A percentile compares a stretch with the other conserved stretches of the same genome.
These are phyloP conservation scores for Cupressus sempervirens DNA, from an alignment of 75 land plant genomes.

Conservation along the genomic window DNA sequence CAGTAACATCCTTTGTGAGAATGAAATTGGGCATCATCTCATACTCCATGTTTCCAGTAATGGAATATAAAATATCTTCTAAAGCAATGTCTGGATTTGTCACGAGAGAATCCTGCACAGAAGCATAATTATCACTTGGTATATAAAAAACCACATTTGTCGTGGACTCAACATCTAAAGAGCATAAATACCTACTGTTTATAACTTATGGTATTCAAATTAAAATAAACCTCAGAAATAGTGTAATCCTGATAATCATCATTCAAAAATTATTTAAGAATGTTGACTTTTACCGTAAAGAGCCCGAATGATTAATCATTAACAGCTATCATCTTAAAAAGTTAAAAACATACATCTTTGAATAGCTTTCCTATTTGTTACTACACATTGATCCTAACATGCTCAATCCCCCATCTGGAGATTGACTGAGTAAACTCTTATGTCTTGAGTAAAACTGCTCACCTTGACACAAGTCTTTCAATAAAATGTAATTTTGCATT, in stretches of 20 bases:
- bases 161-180: neutral
- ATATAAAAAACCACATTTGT: neutral
- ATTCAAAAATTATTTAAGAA: neutral
- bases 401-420: neutral
- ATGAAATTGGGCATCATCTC: constrained; percentile 52
- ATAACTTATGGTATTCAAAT: neutral
- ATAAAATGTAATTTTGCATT: neutral
- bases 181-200: neutral
- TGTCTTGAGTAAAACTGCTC: neutral
- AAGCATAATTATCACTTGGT: neutral
- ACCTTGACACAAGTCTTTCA: neutral
- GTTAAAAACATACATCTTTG: no score
- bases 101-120: constrained; percentile 57
- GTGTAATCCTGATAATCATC: neutral
- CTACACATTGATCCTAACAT: neutral
- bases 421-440: neutral
- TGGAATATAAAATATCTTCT: constrained; percentile 45
- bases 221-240: neutral
- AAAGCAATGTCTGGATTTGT: constrained; percentile 49
- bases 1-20: constrained; percentile 61
- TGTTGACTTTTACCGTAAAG: neutral
- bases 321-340: no score
- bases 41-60: constrained; percentile 32
- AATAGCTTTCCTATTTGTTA: neutral
- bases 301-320: neutral